Conservation (phyloP, 129 eudicot genomes). For the sunflower (Helianthus annuus) region HanXRQr2.0-SUNRISE NC_035449.2:40553241-40553740, state of each 20-base stretch:
- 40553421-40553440: constrained; percentile 26
- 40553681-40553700: constrained; percentile 57
- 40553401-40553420: constrained; percentile 25
- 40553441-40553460: constrained; percentile 17
- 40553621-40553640: constrained; percentile 68
- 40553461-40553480: constrained; percentile 23
- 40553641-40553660: constrained; percentile 78
- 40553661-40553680: constrained; percentile 62
- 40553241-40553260: background rate
- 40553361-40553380: constrained; percentile 8
- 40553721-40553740: constrained; percentile 18
- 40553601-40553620: constrained; percentile 16
- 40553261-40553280: background rate
- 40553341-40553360: background rate
- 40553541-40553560: background rate
- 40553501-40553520: background rate
- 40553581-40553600: constrained; percentile 17
- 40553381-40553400: constrained; percentile 1
- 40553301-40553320: background rate
- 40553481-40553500: background rate
- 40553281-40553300: background rate
- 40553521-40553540: constrained; percentile 16
- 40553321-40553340: constrained; percentile 8
- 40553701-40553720: constrained; percentile 57
- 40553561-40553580: constrained; percentile 3